Conservation (phyloP, 2,329 filamentous ascomycete species). For the Pestalotiopsis sp. region DNA sequence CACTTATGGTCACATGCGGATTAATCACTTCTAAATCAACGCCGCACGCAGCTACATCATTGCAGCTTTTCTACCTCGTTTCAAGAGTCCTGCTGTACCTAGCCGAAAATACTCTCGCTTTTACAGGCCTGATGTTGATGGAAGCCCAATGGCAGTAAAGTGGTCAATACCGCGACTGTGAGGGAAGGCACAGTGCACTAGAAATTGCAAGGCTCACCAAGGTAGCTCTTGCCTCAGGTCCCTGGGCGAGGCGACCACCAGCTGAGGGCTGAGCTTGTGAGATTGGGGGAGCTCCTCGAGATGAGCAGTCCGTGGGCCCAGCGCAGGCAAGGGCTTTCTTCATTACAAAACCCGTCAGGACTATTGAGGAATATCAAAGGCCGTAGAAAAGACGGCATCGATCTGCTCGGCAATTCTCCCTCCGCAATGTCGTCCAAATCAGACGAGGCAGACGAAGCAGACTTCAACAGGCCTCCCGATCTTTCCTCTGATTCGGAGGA, state of each 20-base stretch:
- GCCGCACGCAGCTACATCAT: no score
- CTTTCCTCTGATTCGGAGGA: conserved; percentile 2
- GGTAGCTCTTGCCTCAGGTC: background rate
- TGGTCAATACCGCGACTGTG: no score
- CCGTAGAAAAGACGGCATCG: background rate
- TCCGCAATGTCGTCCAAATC: background rate
- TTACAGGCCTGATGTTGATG: no score
- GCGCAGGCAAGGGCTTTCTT: background rate
- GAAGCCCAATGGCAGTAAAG: no score
- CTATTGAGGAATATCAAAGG: background rate
- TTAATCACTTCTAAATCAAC: no score
- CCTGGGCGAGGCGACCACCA: background rate
- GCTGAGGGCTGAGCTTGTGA: background rate
- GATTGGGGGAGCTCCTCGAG: background rate
- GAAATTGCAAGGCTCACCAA: no score
- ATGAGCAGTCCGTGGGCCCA: background rate
- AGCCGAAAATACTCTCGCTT: no score
- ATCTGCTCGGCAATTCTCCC: background rate
- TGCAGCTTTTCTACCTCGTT: no score
- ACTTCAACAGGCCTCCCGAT: background rate
- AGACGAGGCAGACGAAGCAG: background rate
- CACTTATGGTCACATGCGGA: no score
- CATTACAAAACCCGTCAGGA: background rate
- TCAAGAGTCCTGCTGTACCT: no score
- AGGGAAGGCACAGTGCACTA: no score